Evolutionary conservation across 495 filamentous ascomycete genomes (phyloP), one percentile per base, ranked within the genome.

Genomic region (Saxophila tyrrhenica): DNA sequence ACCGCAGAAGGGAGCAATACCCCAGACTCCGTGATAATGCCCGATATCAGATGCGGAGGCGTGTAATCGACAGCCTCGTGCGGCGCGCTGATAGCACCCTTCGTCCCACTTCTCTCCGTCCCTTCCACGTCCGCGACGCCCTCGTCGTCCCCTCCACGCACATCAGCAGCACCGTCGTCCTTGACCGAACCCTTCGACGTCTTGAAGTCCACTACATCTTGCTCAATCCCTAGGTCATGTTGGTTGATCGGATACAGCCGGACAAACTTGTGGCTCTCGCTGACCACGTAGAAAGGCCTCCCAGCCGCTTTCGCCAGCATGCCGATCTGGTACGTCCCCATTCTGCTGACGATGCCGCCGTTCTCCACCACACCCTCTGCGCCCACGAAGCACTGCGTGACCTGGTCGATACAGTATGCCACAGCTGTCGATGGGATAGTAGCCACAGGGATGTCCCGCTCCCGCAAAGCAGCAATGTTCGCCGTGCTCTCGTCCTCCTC

Each of bases 281-380:
- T 87, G 7, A 88, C 89, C 22, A 94, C 89, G 64, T 89, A 94
- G 65, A 97, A 87, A 0, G 85, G 84, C 64, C 87, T 89, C 5
- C 79, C 77, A 54, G 82, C 79, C 2, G 79, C 78, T 58, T 87
- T 88, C 41, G 88, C 87, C 46, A 95, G 73, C 46, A 86, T 69
- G 0, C 87, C 89, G 48, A 97, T 81, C 71, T 96, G 92, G 58
- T 86, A 89, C 5, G 92, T 96, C 21, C 92, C 92, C 75, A 97
- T 78, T 46, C 89, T 73, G 39, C 82, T 89, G 56, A 98, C 86
- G 52, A 96, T 82, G 23, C 91, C 90, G 17, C 92, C 92, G 67
- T 96, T 94, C 61, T 94, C 87, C 39, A 92, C 86, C 19, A 96
- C 87, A 45, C 86, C 89, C 61, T 98, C 92, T n/a, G 89, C 87